Conservation (phyloP, 2,329 filamentous ascomycete genomes). For the Neopestalotiopsis sp. region DNA sequence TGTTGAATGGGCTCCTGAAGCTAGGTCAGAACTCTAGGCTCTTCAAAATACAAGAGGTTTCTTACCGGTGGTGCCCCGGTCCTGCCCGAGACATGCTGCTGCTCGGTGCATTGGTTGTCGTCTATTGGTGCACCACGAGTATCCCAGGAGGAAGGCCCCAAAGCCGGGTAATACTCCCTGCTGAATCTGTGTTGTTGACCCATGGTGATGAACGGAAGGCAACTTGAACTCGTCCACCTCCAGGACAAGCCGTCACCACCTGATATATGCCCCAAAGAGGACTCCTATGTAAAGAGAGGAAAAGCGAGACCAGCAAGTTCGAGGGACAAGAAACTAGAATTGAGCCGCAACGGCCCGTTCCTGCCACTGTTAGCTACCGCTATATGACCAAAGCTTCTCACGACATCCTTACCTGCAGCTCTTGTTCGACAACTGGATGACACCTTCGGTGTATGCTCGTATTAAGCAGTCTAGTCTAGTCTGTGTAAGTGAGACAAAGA, state of each 20-base stretch:
- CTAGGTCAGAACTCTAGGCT: neutral
- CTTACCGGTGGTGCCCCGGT: slow-evolving; percentile 7
- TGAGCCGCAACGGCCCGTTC: neutral
- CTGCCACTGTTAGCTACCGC: slow-evolving; percentile 2
- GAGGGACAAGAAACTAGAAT: neutral
- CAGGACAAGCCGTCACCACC: neutral
- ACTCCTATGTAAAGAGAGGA: neutral
- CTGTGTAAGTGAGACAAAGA: neutral
- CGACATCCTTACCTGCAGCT: neutral
- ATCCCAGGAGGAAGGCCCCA: slow-evolving; percentile 4
- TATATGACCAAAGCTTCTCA: neutral
- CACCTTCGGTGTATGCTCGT: neutral
- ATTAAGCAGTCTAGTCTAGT: neutral
- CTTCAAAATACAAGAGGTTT: neutral
- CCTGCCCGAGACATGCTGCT: slow-evolving; percentile 1
- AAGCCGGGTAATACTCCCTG: slow-evolving; percentile 3
- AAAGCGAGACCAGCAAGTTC: neutral
- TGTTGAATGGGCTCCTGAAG: slow-evolving; percentile 51
- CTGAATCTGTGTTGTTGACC: slow-evolving; percentile 12
- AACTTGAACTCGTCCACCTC: neutral
- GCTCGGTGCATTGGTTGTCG: neutral
- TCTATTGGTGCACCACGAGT: neutral
- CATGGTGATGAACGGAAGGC: neutral
- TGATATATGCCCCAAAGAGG: neutral
- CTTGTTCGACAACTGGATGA: neutral